Evolutionary conservation across 1,139 yeast genomes (phyloP), one percentile per base, ranked within the genome.

Genomic region (Geotrichum europaeum): DNA sequence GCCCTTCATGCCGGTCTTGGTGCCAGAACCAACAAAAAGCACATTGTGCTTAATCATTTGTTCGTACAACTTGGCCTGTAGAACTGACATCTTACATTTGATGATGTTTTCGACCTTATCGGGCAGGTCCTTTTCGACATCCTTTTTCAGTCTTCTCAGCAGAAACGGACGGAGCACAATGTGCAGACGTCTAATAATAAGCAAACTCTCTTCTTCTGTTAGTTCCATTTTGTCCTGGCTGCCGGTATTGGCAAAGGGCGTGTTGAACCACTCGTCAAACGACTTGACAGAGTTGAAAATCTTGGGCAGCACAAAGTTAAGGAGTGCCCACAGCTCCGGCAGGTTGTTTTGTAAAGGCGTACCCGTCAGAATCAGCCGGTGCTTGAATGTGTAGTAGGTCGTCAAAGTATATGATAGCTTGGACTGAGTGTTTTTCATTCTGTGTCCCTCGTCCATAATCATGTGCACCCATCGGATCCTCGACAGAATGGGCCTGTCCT

Each of bases 391-490:
- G 72, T 94, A 94, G 71, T 85, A 89, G 66, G 85, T 87, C 22
- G 90, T 85, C 67, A 94, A 82, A 0, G 99, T 94, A 64, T 79
- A 81, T 1, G 97, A 89, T 63, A 94, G 79, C 72, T 94, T 94
- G 13, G 97, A 90, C 66, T 87, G 85, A 0, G 97, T 81, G 74
- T 94, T 94, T 76, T 94, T 94, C 98, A 94, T 90, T 75, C 99
- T 85, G 74, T 94, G 99, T 76, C 99, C 99, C 78, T 94, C 99
- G 79, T 94, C 99, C 67, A 94, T 94, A 69, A 94, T 94, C 98
- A 94, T 94, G 73, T 94, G 98, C 51, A 88, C 86, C 92, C 97
- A 94, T 67, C 84, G 83, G 68, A 89, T 82, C 71, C 89, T 87
- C 22, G 87, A 78, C 65, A 94, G 78, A 50, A 94, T 74, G 1